Percentiles rank a stretch among this genome's conserved stretches.
These are phyloP conservation scores for Barnettozyma pratensis DNA, from an alignment of 805 yeast genomes.

Conservation along the genomic window DNA sequence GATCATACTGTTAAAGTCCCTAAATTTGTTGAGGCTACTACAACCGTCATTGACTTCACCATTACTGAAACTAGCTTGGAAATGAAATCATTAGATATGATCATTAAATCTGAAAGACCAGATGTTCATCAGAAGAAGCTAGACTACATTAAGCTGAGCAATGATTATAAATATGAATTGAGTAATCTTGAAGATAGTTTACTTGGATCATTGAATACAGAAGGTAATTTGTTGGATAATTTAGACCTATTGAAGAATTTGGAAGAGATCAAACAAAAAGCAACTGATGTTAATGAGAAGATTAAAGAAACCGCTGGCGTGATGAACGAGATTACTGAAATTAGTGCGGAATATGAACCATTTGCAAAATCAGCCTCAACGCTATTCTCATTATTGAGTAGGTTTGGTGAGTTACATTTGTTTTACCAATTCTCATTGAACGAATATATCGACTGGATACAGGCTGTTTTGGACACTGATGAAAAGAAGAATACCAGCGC, in stretches of 20 bases:
- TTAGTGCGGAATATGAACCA: constrained; percentile 42
- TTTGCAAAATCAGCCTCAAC: constrained; percentile 52
- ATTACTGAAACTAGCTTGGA: constrained; percentile 66
- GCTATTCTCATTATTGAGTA: constrained; percentile 43
- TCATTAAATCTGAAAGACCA: constrained; percentile 54
- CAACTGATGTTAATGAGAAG: constrained; percentile 47
- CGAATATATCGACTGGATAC: constrained; percentile 34
- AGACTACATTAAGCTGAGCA: constrained; percentile 48
- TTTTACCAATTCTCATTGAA: constrained; percentile 59
- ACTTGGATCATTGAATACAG: constrained; percentile 50
- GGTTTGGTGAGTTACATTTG: constrained; percentile 35
- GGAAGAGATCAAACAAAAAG: constrained; percentile 60
- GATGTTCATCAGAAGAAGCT: constrained; percentile 56
- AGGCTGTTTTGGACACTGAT: constrained; percentile 22
- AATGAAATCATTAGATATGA: constrained; percentile 51
- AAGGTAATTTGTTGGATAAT: constrained; percentile 65
- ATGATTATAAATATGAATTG: constrained; percentile 53
- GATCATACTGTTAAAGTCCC: constrained; percentile 45
- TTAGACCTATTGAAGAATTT: constrained; percentile 53
- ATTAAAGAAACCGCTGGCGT: constrained; percentile 50
- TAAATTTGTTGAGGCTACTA: constrained; percentile 56
- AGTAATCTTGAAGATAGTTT: constrained; percentile 53
- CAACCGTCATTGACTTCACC: constrained; percentile 63
- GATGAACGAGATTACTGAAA: constrained; percentile 47
- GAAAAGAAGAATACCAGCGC: not conserved